A percentile compares a stretch with the other conserved stretches of the same genome.
phyloP scores from a whole-genome alignment of 805 yeast genomes.

The Wickerhamiella dianesei region DNA sequence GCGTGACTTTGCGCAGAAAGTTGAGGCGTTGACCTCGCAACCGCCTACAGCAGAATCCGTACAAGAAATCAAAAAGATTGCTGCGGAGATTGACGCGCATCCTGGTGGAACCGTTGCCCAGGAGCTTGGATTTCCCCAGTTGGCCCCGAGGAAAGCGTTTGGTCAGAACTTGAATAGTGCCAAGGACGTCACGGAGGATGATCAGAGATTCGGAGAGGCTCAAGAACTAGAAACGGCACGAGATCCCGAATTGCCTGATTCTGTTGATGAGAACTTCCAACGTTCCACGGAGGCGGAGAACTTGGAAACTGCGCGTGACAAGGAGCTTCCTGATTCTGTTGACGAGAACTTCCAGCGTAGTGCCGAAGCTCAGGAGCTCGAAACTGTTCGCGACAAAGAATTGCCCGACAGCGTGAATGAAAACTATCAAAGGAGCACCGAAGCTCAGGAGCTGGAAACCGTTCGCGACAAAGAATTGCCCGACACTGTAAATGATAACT shows the following conservation, averaged over 20 bases:
- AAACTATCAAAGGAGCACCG: not conserved
- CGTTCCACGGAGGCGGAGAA: not conserved
- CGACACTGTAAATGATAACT: not conserved
- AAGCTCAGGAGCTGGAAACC: not conserved
- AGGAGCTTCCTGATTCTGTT: not conserved
- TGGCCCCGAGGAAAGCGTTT: not conserved
- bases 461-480: not conserved
- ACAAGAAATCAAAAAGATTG: not conserved
- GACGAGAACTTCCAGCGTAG: not conserved
- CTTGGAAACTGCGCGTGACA: not conserved
- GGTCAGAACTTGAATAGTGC: not conserved
- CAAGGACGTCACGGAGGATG: not conserved
- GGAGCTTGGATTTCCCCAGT: not conserved
- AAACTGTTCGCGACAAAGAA: not conserved
- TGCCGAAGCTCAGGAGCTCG: not conserved
- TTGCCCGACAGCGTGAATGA: not conserved
- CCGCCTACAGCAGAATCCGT: not conserved
- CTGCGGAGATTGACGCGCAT: not conserved
- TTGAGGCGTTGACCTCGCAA: not conserved
- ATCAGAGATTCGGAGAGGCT: not conserved
- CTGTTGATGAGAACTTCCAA: not conserved
- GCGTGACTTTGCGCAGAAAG: not conserved
- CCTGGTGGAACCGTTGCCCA: not conserved
- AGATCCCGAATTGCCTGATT: constrained; percentile 2
- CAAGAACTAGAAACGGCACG: not conserved